Evolutionary conservation across 768 basidiomycete species (phyloP).

Genomic region (Rhodotorula paludigena): DNA sequence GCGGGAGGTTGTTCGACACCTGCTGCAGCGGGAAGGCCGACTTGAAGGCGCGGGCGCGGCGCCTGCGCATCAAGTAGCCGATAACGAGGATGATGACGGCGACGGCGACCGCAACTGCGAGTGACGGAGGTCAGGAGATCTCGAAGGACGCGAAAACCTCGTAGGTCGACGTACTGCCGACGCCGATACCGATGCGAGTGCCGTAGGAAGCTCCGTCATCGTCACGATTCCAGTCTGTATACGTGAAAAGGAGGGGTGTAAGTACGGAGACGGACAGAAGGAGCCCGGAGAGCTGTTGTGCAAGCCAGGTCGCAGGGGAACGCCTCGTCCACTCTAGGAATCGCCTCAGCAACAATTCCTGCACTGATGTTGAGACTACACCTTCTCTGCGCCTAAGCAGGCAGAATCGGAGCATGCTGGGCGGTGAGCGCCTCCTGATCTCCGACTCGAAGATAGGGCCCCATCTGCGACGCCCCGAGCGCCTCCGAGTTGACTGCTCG

Average conservation of each 20-base stretch:
- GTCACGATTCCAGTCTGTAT: conserved; percentile 21
- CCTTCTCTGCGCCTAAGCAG: no score
- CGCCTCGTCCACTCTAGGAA: no score
- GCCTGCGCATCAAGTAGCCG: conserved; percentile 18
- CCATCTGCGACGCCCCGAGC: no score
- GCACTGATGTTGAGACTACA: no score
- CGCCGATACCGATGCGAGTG: conserved; percentile 22
- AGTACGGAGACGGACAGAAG: no score
- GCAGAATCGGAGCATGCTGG: no score
- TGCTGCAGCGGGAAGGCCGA: conserved; percentile 25
- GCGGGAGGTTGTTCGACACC: background rate
- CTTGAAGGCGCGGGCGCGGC: conserved; percentile 31
- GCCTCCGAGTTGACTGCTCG: no score
- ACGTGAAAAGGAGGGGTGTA: background rate
- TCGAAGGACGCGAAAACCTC: background rate
- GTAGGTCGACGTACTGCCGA: conserved; percentile 14
- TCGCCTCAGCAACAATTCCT: no score
- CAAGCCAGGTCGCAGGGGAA: no score
- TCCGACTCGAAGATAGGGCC: no score
- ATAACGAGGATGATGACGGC: conserved; percentile 23
- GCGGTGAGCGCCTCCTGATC: no score
- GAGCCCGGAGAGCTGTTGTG: no score
- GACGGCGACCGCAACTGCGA: conserved; percentile 21
- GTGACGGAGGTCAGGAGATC: background rate
- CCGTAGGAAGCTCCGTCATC: conserved; percentile 12